Base-by-base conservation (phyloP, 257 asterid species). In the Primulina eburnea region DNA sequence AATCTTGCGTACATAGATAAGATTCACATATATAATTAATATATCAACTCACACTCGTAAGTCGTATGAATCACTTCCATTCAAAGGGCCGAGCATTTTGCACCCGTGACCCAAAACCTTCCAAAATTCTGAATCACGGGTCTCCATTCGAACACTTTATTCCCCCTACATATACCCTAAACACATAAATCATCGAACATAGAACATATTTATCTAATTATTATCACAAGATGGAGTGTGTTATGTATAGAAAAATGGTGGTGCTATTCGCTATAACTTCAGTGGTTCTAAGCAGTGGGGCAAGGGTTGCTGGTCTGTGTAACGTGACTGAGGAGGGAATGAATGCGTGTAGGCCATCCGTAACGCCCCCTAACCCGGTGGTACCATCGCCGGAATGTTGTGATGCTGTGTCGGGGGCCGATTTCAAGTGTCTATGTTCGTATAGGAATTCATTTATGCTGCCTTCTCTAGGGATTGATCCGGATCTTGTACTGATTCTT, bases 401-500 rank as follows among this genome's bases (percentile, higher is more conserved):
- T 57, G 70, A 66, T 30, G 89, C 95, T 7, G 81, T 84, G 1
- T 73, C 80, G 0, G 78, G 73, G 24, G 96, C 96, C 0, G 96
- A 89, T 77, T 62, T 85, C 32, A 63, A 62, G 11, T 89, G 96
- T 68, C 28, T 89, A 78, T 89, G 96, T 63, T 82, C 89, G 14
- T 84, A 87, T 50, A 82, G 55, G 78, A 80, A 87, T 66, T 86
- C 96, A 0, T 21, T 72, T 6, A 14, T 83, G 77, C 26, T 89
- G 84, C 94, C 95, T 1, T 75, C 92, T 1, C 77, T 89, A 7
- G 96, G 96, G 66, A 86, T 89, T n/a, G 95, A 87, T 67, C 96
- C 96, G 12, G 82, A 78, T 60, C 96, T 89, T 21, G 95, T 89
- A 18, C 21, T 89, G 66, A 88, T 78, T 4, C 95, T 89, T 56